Conservation (phyloP, 2,329 filamentous ascomycete genomes). For the Microdochium bolleyi region DNA sequence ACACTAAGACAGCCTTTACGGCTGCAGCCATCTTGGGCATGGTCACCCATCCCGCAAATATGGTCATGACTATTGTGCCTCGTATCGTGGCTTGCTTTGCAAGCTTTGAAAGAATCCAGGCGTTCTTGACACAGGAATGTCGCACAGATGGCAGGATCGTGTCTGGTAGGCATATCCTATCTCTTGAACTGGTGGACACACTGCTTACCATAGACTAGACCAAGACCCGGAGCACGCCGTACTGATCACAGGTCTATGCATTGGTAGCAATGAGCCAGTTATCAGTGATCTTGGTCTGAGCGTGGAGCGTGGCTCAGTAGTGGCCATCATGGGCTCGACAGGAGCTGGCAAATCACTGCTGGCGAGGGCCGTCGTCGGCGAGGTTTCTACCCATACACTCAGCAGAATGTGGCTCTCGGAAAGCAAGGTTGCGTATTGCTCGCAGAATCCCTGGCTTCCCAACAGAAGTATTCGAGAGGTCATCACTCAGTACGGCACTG, state of each 20-base stretch:
- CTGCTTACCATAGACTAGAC: neutral
- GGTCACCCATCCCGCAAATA: slow-evolving; percentile 33
- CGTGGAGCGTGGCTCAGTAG: slow-evolving; percentile 11
- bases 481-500: slow-evolving; percentile 8
- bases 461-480: slow-evolving; percentile 17
- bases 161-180: neutral
- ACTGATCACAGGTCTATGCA: slow-evolving; percentile 3
- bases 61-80: slow-evolving; percentile 32
- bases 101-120: slow-evolving; percentile 28
- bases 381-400: slow-evolving; percentile 4
- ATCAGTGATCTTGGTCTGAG: slow-evolving; percentile 15
- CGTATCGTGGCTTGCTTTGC: slow-evolving; percentile 20
- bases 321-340: slow-evolving; percentile 12
- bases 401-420: neutral
- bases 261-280: slow-evolving; percentile 5
- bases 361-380: slow-evolving; percentile 10
- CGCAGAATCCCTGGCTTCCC: slow-evolving; percentile 7
- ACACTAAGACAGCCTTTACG: slow-evolving; percentile 29
- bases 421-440: slow-evolving; percentile 2
- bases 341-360: slow-evolving; percentile 12
- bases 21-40: slow-evolving; percentile 27
- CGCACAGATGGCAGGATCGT: slow-evolving; percentile 3
- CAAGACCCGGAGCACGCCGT: slow-evolving; percentile 3
- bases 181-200: neutral
- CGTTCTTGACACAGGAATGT: slow-evolving; percentile 17